Conservation (phyloP, 257 asterid species). For the Pogostemon cablin region DNA sequence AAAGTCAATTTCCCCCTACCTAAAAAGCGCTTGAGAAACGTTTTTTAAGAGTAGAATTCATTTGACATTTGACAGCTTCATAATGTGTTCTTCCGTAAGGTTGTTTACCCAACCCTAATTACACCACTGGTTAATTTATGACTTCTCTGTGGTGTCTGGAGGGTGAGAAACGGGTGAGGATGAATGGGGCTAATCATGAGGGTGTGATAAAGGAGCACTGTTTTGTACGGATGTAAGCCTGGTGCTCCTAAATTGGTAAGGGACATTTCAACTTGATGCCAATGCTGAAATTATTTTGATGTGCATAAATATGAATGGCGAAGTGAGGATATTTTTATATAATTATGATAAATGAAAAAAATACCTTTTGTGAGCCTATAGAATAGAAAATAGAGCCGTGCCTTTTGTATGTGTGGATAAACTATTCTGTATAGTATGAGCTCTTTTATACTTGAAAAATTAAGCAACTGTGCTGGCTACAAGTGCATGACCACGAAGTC, state of each 20-base stretch:
- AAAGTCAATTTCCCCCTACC: no score
- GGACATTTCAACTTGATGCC: background rate
- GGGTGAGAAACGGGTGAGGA: background rate
- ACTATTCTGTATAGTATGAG: background rate
- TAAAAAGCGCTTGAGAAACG: no score
- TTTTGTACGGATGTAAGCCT: background rate
- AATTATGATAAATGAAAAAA: background rate
- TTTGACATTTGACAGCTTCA: no score
- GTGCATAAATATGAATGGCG: background rate
- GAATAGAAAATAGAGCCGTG: background rate
- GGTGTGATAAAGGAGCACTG: background rate
- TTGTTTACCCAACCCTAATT: constrained; percentile 6
- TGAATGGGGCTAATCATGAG: background rate
- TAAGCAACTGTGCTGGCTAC: background rate
- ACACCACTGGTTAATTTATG: background rate
- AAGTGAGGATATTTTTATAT: background rate
- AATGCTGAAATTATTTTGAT: background rate
- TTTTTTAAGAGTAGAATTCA: no score
- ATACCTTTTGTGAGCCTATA: background rate
- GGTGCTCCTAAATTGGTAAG: background rate
- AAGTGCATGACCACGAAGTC: background rate
- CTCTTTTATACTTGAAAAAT: background rate
- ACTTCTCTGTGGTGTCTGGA: background rate
- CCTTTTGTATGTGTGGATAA: background rate
- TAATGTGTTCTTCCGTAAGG: background rate